These are phyloP conservation scores for Brassica napus DNA, from an alignment of 345 rosid genomes.

Conservation along the genomic window DNA sequence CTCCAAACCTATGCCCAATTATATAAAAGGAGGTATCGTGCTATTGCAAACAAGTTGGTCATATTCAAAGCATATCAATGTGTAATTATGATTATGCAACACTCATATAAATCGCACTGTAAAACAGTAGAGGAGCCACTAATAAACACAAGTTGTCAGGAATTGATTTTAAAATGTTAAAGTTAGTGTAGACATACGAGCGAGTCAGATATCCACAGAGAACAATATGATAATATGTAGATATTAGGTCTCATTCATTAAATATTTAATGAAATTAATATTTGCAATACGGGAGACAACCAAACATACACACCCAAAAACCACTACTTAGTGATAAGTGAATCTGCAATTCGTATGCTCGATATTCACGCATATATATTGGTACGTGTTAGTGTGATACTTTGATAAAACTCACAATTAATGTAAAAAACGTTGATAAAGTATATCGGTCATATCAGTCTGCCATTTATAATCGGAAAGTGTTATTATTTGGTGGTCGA, in stretches of 20 bases:
- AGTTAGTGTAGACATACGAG: conserved; percentile 29
- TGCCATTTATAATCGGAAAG: not conserved
- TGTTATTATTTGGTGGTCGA: not conserved
- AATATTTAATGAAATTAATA: not conserved
- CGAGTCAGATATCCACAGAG: conserved; percentile 42
- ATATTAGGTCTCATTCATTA: conserved; percentile 31
- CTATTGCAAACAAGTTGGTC: not conserved
- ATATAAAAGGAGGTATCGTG: not conserved
- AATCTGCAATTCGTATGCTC: conserved; percentile 14
- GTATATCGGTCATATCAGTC: not conserved
- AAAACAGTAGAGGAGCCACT: conserved; percentile 12
- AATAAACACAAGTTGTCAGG: conserved; percentile 13
- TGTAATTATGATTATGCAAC: not conserved
- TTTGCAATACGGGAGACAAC: conserved; percentile 34
- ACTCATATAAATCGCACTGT: not conserved
- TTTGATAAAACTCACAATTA: not conserved
- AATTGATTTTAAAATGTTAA: not conserved
- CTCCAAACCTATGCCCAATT: not conserved
- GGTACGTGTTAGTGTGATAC: not conserved
- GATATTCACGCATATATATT: not conserved
- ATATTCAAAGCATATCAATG: not conserved
- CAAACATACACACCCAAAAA: conserved; percentile 24
- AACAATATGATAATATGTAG: conserved; percentile 30
- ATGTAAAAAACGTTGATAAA: not conserved
- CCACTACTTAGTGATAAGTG: conserved; percentile 34